A percentile compares a stretch with the other conserved stretches of the same genome.
These are phyloP conservation scores for Petasospora fabianii DNA, from an alignment of 1,139 yeast genomes.

Conservation along the genomic window DNA sequence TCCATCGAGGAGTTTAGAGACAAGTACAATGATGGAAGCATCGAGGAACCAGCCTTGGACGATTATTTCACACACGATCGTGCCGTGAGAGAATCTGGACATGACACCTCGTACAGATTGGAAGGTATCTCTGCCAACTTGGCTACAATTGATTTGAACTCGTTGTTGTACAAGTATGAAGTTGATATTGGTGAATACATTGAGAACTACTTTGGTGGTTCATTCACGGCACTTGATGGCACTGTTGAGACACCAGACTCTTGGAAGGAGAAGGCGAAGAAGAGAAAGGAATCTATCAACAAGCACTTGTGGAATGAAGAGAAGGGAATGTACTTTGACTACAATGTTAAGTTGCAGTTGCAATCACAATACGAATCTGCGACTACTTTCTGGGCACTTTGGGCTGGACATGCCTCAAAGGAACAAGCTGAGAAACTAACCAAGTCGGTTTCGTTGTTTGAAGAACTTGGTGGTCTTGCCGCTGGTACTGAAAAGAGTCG, in stretches of 20 bases:
- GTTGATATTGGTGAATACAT: conserved; percentile 72
- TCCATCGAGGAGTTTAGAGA: conserved; percentile 67
- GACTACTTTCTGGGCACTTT: conserved; percentile 89
- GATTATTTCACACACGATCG: conserved; percentile 89
- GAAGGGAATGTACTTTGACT: conserved; percentile 79
- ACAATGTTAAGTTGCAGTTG: conserved; percentile 55
- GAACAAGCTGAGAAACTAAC: conserved; percentile 73
- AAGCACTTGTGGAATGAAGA: conserved; percentile 83
- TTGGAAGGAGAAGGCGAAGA: conserved; percentile 59
- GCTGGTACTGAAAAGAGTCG: conserved; percentile 80
- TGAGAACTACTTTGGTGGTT: conserved; percentile 51
- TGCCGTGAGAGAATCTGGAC: conserved; percentile 96
- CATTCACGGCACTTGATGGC: conserved; percentile 38
- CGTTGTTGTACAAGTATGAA: conserved; percentile 87
- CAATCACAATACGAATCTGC: conserved; percentile 79
- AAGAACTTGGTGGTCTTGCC: conserved; percentile 83
- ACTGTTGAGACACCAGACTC: conserved; percentile 44
- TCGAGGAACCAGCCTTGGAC: conserved; percentile 76
- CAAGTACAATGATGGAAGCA: conserved; percentile 62
- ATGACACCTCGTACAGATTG: conserved; percentile 86
- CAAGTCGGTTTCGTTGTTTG: conserved; percentile 60
- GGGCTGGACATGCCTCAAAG: conserved; percentile 73
- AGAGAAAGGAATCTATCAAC: conserved; percentile 55
- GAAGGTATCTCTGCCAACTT: conserved; percentile 88
- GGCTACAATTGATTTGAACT: conserved; percentile 88